Base-by-base conservation (phyloP, 2,329 filamentous ascomycete genomes). In the Sarocladium kiliense region DNA sequence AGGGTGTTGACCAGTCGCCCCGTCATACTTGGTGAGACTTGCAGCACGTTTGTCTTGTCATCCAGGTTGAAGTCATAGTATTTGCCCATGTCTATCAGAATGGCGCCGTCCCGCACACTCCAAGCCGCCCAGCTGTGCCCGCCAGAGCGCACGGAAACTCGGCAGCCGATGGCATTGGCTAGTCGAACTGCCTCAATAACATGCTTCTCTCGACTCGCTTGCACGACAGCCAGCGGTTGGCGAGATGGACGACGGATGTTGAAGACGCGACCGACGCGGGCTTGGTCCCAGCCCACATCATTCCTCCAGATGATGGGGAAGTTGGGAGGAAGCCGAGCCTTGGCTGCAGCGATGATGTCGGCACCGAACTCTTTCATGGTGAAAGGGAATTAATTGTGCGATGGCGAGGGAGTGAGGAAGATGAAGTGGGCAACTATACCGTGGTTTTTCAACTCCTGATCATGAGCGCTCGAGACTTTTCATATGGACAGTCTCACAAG, bases 111-210 rank as follows among this genome's bases (percentile, higher is more conserved):
- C 16, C 75, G 68, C 0, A 79, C 71, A 56, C 72, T 76, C 76
- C 76, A 79, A 0, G 71, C 76, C 1, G 76, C 74, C 72, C 74
- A 78, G 56, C 66, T 71, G 57, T 80, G 77, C 0, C 77, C 77
- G 4, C 77, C 77, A 6, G 74, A 75, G 3, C 76, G 70, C 3
- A 79, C 69, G 1, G 75, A 76, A 1, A 79, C 65, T 2, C 73
- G 68, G 57, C 41, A 44, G 18, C 41, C 41, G 41, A 44, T 9
- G 18, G 41, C 21, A 7, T 65, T 64, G 3, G 76, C 76, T 3
- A 77, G 61, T 14, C 65, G 61, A 0, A 77, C 71, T 0, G 74
- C 73, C 23, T 63, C 60, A 5, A 67, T 57, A 10, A 78, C 63
- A 56, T 77, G 70, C 6, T 64, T 58, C 3, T 65, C 62, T 5